Conservation (phyloP, 2,329 filamentous ascomycete species). For the Diaporthe velutina region DNA sequence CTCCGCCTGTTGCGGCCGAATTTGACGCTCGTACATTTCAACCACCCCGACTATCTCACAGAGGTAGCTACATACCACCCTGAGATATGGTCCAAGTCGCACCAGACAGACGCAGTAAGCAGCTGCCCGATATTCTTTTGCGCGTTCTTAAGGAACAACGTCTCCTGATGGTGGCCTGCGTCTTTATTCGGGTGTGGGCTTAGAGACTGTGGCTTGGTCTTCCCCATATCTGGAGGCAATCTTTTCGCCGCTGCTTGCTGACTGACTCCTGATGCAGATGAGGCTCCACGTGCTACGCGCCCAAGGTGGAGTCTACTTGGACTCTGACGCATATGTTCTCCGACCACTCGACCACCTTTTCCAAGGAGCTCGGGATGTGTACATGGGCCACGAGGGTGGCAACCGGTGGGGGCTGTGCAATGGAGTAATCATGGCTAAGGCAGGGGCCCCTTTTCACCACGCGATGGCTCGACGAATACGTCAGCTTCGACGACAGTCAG, state of each 20-base stretch:
- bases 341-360: background rate
- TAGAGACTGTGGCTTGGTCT: background rate
- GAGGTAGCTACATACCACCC: background rate
- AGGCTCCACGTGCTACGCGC: background rate
- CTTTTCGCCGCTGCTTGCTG: background rate
- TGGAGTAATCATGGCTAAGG: background rate
- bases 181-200: too few species aligned
- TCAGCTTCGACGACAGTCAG: background rate
- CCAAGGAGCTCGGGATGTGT: background rate
- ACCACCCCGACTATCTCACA: background rate
- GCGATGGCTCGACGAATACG: background rate
- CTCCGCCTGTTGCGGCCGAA: background rate
- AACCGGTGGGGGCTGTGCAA: background rate
- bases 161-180: background rate
- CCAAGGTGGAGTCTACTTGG: background rate
- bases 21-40: background rate
- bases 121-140: background rate
- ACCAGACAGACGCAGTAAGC: background rate
- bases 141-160: background rate
- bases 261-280: background rate
- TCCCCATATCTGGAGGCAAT: background rate
- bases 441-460: background rate
- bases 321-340: background rate
- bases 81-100: background rate
- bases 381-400: background rate